Conservation (phyloP, 2,329 filamentous ascomycete species). For the Xylariomycetidae sp. region DNA sequence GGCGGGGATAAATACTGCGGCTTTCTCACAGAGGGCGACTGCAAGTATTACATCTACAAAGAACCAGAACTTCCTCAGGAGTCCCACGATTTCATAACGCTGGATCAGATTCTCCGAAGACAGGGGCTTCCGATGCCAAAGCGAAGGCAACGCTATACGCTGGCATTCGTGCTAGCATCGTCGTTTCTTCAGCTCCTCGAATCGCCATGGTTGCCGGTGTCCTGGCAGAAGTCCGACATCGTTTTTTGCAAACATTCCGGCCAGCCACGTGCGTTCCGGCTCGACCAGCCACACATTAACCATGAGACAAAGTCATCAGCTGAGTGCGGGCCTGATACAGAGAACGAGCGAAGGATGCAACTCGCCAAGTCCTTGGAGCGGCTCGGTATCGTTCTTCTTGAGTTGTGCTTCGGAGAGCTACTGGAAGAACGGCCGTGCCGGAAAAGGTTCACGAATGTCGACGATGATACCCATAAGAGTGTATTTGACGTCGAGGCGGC, state of each 20-base stretch:
- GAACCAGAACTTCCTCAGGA: no score
- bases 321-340: slow-evolving; percentile 1
- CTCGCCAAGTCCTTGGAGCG: slow-evolving; percentile 5
- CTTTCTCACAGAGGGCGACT: no score
- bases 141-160: slow-evolving; percentile 14
- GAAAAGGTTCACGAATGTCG: background rate
- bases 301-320: background rate
- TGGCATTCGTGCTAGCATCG: slow-evolving; percentile 20
- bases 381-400: slow-evolving; percentile 17
- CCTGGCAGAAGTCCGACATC: slow-evolving; percentile 15
- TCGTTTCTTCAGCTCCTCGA: slow-evolving; percentile 22
- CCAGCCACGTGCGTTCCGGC: slow-evolving; percentile 1
- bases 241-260: slow-evolving; percentile 8
- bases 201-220: slow-evolving; percentile 16
- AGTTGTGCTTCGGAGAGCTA: slow-evolving; percentile 17
- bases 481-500: slow-evolving; percentile 15
- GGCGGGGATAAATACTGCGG: no score
- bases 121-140: slow-evolving; percentile 6
- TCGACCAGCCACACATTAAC: slow-evolving; percentile 13
- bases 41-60: no score
- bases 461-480: slow-evolving; percentile 2
- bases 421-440: slow-evolving; percentile 8
- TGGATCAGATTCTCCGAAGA: slow-evolving; percentile 12
- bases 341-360: background rate
- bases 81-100: slow-evolving; percentile 6